Conservation (phyloP, 192 early-diverging fungal genomes). For the Coemansia sp. region DNA sequence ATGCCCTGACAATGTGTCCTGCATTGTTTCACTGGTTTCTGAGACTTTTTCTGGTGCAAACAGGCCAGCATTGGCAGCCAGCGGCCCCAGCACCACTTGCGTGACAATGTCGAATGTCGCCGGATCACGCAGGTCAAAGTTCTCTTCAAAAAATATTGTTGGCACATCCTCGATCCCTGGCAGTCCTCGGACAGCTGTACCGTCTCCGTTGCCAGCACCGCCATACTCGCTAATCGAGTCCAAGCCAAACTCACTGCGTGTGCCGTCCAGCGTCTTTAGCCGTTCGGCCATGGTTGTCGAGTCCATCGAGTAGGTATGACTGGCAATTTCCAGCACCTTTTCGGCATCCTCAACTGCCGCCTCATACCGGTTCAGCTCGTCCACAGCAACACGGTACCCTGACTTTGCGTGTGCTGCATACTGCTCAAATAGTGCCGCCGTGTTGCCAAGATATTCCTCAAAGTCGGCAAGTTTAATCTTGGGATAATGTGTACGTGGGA, state of each 20-base stretch:
- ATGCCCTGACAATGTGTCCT: constrained; percentile 87
- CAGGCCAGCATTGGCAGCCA: constrained; percentile 37
- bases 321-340: constrained; percentile 32
- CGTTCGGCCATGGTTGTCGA: constrained; percentile 56
- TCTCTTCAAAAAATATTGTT: constrained; percentile 77
- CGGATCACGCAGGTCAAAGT: constrained; percentile 89
- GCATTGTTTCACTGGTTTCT: constrained; percentile 69
- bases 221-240: constrained; percentile 47
- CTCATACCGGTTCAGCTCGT: constrained; percentile 55
- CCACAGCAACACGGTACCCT: constrained; percentile 48
- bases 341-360: constrained; percentile 54
- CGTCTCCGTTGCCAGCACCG: constrained; percentile 14
- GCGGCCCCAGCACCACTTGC: constrained; percentile 70
- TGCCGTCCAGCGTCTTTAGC: constrained; percentile 48
- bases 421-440: constrained; percentile 74
- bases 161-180: constrained; percentile 83
- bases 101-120: constrained; percentile 78
- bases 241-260: constrained; percentile 58
- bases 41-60: constrained; percentile 53
- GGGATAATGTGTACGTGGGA: constrained; percentile 54
- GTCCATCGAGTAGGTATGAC: constrained; percentile 53
- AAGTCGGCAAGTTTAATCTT: constrained; percentile 75
- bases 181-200: constrained; percentile 21
- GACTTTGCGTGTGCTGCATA: constrained; percentile 70
- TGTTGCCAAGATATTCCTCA: constrained; percentile 74